phyloP scores from a whole-genome alignment of 345 rosid species.

The Brassica napus region Da-Ae NC_063440.1:13089001-13089500 shows the following conservation, averaged over 20 bases:
- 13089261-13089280: conserved; percentile 81
- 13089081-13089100: conserved; percentile 87
- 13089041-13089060: conserved; percentile 91
- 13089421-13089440: conserved; percentile 87
- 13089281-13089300: conserved; percentile 75
- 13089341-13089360: conserved; percentile 81
- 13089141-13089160: conserved; percentile 96
- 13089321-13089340: conserved; percentile 89
- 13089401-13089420: conserved; percentile 93
- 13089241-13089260: conserved; percentile 83
- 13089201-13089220: conserved; percentile 92
- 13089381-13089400: conserved; percentile 74
- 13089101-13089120: conserved; percentile 75
- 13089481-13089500: conserved; percentile 77
- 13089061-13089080: conserved; percentile 88
- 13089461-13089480: conserved; percentile 89
- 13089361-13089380: conserved; percentile 93
- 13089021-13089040: conserved; percentile 87
- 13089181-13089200: conserved; percentile 97
- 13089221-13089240: conserved; percentile 95
- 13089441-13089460: conserved; percentile 70
- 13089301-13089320: conserved; percentile 76
- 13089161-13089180: conserved; percentile 85
- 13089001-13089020: conserved; percentile 91
- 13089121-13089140: conserved; percentile 97